These are phyloP conservation scores for Fraxinus albicans DNA, from an alignment of 305 asterid genomes.

Conservation along the genomic window DNA sequence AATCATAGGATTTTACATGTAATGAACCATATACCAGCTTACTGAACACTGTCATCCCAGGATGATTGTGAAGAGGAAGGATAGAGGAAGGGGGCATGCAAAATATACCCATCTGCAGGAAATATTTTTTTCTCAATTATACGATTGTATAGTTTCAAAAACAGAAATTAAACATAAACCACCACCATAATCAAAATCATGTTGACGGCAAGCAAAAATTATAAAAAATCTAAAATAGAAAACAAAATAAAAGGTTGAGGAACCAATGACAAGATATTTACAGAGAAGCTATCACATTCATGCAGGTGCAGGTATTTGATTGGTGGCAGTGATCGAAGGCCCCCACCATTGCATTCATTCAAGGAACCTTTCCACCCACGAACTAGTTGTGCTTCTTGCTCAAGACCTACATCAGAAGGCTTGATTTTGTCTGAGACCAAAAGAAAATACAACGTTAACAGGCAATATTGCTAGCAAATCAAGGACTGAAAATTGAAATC, in stretches of 20 bases:
- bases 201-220: conserved; percentile 6
- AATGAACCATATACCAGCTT: conserved; percentile 91
- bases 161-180: background rate
- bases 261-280: conserved; percentile 38
- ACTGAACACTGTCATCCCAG: conserved; percentile 99
- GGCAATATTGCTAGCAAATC: conserved; percentile 16
- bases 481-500: background rate
- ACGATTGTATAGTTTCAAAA: conserved; percentile 4
- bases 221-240: background rate
- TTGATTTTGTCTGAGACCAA: conserved; percentile 79
- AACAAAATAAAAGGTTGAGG: background rate
- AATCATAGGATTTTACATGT: conserved; percentile 84
- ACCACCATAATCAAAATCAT: background rate
- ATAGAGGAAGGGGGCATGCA: conserved; percentile 92
- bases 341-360: conserved; percentile 52
- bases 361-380: conserved; percentile 70
- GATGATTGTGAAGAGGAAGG: conserved; percentile 97
- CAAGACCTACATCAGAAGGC: conserved; percentile 98
- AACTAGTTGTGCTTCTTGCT: conserved; percentile 84
- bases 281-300: conserved; percentile 87
- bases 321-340: conserved; percentile 46
- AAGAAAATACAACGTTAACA: conserved; percentile 24
- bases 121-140: conserved; percentile 5
- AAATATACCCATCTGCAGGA: conserved; percentile 84
- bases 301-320: conserved; percentile 84